These are phyloP conservation scores for Hortiboletus campestris DNA, from an alignment of 768 basidiomycete species.

Conservation along the genomic window DNA sequence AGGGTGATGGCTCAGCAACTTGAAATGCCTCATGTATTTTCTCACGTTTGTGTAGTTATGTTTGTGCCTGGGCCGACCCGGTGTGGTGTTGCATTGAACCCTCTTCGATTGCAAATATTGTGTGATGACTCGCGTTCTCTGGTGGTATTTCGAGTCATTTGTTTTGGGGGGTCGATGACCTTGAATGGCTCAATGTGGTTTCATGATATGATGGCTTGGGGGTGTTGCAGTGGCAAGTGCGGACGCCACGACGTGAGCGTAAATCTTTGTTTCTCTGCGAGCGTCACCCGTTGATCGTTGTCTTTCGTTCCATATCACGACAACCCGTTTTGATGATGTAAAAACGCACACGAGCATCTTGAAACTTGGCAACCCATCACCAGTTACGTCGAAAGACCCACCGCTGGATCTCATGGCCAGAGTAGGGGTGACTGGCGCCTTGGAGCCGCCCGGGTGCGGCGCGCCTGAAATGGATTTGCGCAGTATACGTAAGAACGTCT, in stretches of 20 bases:
- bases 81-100: no score
- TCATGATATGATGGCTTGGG: neutral
- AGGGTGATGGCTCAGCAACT: neutral
- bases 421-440: neutral
- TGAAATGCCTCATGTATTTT: neutral
- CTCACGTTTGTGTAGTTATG: neutral
- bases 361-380: slow-evolving; percentile 4
- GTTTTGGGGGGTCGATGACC: neutral
- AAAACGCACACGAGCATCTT: neutral
- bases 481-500: slow-evolving; percentile 7
- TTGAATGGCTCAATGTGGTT: neutral
- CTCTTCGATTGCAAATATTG: neutral
- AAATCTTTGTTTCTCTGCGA: neutral
- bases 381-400: neutral
- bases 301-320: neutral
- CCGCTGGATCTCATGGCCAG: neutral
- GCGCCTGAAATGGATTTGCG: neutral
- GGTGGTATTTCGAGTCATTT: neutral
- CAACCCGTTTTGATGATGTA: neutral
- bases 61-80: neutral
- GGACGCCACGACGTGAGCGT: neutral
- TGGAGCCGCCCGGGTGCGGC: slow-evolving; percentile 2
- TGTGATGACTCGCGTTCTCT: neutral
- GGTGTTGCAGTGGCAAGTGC: neutral
- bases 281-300: slow-evolving; percentile 2